Evolutionary conservation across 2,329 filamentous ascomycete species (phyloP).

Genomic region (Ceratocystis colombiana): DNA sequence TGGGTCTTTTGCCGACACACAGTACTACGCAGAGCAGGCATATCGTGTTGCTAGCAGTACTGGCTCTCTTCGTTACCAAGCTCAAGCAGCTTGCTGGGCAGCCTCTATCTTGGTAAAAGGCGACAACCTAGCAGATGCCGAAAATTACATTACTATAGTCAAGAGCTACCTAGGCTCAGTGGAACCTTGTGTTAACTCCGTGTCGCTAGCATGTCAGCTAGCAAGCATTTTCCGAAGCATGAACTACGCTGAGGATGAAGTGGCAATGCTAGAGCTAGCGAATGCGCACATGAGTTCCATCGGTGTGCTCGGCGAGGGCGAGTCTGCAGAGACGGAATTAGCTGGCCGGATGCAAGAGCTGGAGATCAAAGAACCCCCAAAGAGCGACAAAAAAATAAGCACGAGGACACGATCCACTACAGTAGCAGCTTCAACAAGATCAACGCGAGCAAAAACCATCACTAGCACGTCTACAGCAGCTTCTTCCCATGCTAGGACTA

Average conservation of each 20-base stretch:
- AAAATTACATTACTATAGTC: constrained; percentile 22
- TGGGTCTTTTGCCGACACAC: constrained; percentile 76
- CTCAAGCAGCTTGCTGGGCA: constrained; percentile 46
- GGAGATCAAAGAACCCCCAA: constrained; percentile 29
- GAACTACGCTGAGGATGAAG: constrained; percentile 38
- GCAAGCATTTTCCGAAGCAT: constrained; percentile 46
- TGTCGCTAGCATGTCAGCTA: constrained; percentile 43
- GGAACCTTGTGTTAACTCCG: constrained; percentile 24
- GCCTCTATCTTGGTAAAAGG: constrained; percentile 48
- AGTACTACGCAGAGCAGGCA: constrained; percentile 80
- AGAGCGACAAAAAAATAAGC: background rate
- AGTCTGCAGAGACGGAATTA: constrained; percentile 20
- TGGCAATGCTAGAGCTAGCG: constrained; percentile 39
- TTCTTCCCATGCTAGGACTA: constrained; percentile 5
- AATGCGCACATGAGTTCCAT: constrained; percentile 38
- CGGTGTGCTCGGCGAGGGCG: constrained; percentile 1
- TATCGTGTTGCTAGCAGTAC: constrained; percentile 64
- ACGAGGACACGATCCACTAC: constrained; percentile 25
- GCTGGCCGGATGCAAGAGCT: constrained; percentile 33
- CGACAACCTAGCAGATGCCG: constrained; percentile 31
- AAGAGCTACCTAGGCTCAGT: constrained; percentile 15
- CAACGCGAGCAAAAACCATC: constrained; percentile 26
- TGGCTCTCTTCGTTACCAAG: constrained; percentile 48
- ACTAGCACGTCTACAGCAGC: constrained; percentile 8
- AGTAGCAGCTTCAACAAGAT: constrained; percentile 28